Percentiles rank a stretch among this genome's conserved stretches.
Evolutionary conservation across 495 filamentous ascomycete species (phyloP).

Genomic region (Elaphomyces granulatus): DNA sequence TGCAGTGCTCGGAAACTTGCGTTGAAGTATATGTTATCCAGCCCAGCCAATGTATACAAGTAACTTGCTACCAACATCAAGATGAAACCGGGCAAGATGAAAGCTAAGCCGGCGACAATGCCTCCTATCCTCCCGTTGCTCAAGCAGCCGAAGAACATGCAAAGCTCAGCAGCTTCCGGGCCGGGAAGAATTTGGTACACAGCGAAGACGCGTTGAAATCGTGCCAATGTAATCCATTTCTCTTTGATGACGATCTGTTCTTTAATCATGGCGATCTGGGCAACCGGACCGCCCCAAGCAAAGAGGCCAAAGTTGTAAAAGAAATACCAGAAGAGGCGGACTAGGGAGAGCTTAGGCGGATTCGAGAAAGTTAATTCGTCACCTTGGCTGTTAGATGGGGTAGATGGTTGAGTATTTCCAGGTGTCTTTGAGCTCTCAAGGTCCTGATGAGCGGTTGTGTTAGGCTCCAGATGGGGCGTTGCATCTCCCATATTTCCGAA

Average conservation of each 20-base stretch:
- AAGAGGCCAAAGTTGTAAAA: constrained; percentile 26
- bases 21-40: constrained; percentile 22
- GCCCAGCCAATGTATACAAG: constrained; percentile 18
- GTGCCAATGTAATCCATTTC: constrained; percentile 20
- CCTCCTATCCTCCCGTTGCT: constrained; percentile 20
- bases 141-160: constrained; percentile 27
- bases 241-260: constrained; percentile 21
- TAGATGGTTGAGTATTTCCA: no score
- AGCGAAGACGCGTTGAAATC: constrained; percentile 24
- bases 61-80: constrained; percentile 21
- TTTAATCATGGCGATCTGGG: constrained; percentile 24
- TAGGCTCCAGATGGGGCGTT: no score
- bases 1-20: constrained; percentile 21
- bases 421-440: no score
- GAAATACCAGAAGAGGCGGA: constrained; percentile 22
- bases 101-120: constrained; percentile 20
- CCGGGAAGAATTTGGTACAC: constrained; percentile 26
- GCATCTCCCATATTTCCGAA: no score
- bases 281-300: constrained; percentile 26
- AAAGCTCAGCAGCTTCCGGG: constrained; percentile 22
- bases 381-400: no score
- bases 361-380: no score
- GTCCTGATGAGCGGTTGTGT: no score
- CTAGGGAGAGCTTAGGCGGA: constrained; percentile 15
- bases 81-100: constrained; percentile 22